Evolutionary conservation across 2,329 filamentous ascomycete species (phyloP), one percentile per base, ranked within the genome.

Genomic region (Westerdykella sp.): DNA sequence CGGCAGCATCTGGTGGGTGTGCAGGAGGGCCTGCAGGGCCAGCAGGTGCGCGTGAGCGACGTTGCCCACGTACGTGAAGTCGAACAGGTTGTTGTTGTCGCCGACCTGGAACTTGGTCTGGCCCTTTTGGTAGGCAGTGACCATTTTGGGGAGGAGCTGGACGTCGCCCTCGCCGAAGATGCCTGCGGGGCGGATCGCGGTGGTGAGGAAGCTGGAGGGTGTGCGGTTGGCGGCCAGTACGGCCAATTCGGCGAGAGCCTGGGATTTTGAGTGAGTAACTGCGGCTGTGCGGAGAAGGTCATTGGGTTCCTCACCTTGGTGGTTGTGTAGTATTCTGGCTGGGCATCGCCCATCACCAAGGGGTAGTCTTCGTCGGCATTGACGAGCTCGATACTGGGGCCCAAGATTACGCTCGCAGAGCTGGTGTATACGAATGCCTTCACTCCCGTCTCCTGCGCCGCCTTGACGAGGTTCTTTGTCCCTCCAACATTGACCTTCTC

Each of bases 401-500:
- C 70, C 40, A 73, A 68, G 32, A 76, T 65, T 16, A 77, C 69
- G 34, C 72, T 74, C 5, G 74, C 71, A 18, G 68, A 72, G 53
- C 71, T 75, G 14, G 74, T 77, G 55, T 75, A 75, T 13, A 78
- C 69, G 46, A 78, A 75, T 2, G 71, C 73, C 59, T 73, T 75
- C 34, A 75, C 72, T 2, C 71, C 71, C 3, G 67, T 62, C 51
- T 74, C 68, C 50, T 71, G 68, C 25, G 74, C 68, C 12, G 66
- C 72, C 45, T 70, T 59, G 18, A 77, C 54, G 40, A 78, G 56
- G 40, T 60, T 72, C 56, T 72, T 69, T 14, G 73, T 77, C 4
- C 75, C 75, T 14, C 70, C 65, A 13, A 77, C 68, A 43, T 77
- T 77, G 52, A 77, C 73, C 53, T 69, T 72, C 54, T 73, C 68